Evolutionary conservation across 2,329 filamentous ascomycete species (phyloP).

Genomic region (Cladosporium sp.): DNA sequence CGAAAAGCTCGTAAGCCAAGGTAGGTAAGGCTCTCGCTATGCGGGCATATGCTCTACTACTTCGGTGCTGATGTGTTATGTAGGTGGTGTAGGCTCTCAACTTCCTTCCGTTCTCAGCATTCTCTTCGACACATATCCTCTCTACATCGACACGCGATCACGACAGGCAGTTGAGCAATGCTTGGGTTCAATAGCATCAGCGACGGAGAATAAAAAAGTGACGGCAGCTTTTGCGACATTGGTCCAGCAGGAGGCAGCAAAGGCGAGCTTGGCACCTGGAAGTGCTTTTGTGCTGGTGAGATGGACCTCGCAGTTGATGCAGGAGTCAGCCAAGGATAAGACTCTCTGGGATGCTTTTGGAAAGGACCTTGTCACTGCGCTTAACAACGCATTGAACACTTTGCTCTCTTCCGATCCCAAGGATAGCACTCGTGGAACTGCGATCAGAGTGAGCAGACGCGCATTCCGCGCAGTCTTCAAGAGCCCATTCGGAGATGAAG

Average conservation of each 20-base stretch:
- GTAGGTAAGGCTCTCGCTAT: constrained; percentile 39
- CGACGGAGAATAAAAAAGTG: constrained; percentile 57
- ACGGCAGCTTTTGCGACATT: constrained; percentile 67
- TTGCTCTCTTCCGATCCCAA: constrained; percentile 70
- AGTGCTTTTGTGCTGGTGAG: constrained; percentile 88
- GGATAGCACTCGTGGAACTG: constrained; percentile 68
- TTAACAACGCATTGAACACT: constrained; percentile 75
- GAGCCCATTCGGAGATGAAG: constrained; percentile 60
- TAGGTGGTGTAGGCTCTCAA: constrained; percentile 26
- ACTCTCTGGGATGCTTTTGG: constrained; percentile 66
- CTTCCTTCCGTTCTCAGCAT: constrained; percentile 56
- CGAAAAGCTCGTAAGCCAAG: constrained; percentile 46
- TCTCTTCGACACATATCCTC: constrained; percentile 83
- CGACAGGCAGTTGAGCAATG: constrained; percentile 81
- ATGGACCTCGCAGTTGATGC: constrained; percentile 81
- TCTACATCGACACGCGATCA: constrained; percentile 83
- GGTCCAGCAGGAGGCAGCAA: constrained; percentile 72
- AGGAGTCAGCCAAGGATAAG: constrained; percentile 64
- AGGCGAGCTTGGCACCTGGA: constrained; percentile 72
- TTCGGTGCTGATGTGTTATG: background rate
- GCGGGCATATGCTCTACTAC: constrained; percentile 15
- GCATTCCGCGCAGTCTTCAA: constrained; percentile 75
- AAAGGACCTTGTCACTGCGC: constrained; percentile 65
- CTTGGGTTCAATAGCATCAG: constrained; percentile 66
- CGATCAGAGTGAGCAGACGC: constrained; percentile 75